phyloP scores from a whole-genome alignment of 306 rosid genomes.

The Canavalia ensiformis region DNA sequence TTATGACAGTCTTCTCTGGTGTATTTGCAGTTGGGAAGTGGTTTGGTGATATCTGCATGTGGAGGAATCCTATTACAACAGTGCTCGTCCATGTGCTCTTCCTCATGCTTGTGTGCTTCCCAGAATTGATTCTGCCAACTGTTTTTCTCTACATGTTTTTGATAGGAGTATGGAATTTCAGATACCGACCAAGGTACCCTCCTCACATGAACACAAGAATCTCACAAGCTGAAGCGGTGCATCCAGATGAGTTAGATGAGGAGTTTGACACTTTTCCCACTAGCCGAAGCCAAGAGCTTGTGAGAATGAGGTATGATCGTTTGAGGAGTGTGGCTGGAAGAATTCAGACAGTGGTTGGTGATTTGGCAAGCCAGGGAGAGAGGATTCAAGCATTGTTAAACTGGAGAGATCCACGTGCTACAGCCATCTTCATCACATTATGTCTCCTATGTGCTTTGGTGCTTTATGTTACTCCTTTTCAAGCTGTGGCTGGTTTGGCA shows the following conservation, averaged over 20 bases:
- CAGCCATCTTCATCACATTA: constrained; percentile 42
- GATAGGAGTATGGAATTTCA: constrained; percentile 58
- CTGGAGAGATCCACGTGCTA: constrained; percentile 65
- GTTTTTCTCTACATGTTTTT: constrained; percentile 55
- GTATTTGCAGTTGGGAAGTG: constrained; percentile 55
- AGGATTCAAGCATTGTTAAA: constrained; percentile 60
- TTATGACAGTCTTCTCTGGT: constrained; percentile 57
- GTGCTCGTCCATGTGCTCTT: constrained; percentile 55
- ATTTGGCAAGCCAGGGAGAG: constrained; percentile 62
- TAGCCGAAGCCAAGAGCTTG: constrained; percentile 45
- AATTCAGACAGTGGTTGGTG: constrained; percentile 51
- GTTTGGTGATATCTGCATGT: constrained; percentile 57
- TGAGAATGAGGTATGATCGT: constrained; percentile 59
- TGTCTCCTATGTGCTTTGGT: constrained; percentile 41
- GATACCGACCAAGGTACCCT: constrained; percentile 58
- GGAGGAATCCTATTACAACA: constrained; percentile 58
- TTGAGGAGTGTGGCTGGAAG: constrained; percentile 47
- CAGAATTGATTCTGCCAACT: constrained; percentile 54
- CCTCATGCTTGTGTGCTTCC: constrained; percentile 60
- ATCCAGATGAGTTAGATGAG: constrained; percentile 57
- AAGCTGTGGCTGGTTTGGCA: constrained; percentile 48
- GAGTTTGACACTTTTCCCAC: constrained; percentile 62
- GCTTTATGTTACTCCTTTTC: constrained; percentile 53
- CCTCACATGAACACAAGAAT: constrained; percentile 61
- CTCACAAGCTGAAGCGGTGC: constrained; percentile 57